Conservation (phyloP, 2,329 filamentous ascomycete genomes). For the Cytospora mali region DNA sequence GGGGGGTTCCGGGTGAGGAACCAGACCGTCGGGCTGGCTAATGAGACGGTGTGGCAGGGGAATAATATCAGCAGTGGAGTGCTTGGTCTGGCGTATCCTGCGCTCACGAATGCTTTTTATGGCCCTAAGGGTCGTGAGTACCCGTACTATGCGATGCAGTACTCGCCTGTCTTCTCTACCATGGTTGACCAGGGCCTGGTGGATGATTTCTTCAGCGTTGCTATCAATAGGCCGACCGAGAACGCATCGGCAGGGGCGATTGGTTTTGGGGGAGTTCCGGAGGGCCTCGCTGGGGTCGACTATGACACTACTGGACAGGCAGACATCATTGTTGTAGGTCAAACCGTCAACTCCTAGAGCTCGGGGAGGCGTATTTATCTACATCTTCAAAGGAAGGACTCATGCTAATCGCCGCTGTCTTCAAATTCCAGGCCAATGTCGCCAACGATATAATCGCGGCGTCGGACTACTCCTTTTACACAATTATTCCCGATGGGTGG, state of each 20-base stretch:
- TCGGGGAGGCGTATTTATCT: neutral
- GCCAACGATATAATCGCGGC: conserved; percentile 39
- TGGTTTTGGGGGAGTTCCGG: conserved; percentile 51
- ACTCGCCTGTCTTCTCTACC: conserved; percentile 52
- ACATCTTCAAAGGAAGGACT: neutral
- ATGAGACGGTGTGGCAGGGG: conserved; percentile 53
- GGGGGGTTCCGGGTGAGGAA: conserved; percentile 47
- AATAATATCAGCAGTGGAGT: conserved; percentile 56
- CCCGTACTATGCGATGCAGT: conserved; percentile 44
- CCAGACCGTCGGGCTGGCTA: conserved; percentile 54
- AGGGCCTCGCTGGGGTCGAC: conserved; percentile 37
- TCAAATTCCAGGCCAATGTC: conserved; percentile 47
- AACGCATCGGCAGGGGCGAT: conserved; percentile 50
- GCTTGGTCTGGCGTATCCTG: conserved; percentile 54
- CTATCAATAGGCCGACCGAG: conserved; percentile 42
- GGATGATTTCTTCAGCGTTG: conserved; percentile 51
- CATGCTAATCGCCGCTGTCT: conserved; percentile 9
- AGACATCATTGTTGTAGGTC: conserved; percentile 50
- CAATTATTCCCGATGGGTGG: conserved; percentile 53
- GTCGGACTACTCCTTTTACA: conserved; percentile 55
- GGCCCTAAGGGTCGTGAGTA: conserved; percentile 44
- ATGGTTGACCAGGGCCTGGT: conserved; percentile 50
- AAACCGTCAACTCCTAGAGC: too few relatives aligned
- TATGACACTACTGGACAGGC: conserved; percentile 37
- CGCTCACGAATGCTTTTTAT: conserved; percentile 51